Evolutionary conservation across 2,329 filamentous ascomycete genomes (phyloP).

Genomic region (Trichoderma sp.): DNA sequence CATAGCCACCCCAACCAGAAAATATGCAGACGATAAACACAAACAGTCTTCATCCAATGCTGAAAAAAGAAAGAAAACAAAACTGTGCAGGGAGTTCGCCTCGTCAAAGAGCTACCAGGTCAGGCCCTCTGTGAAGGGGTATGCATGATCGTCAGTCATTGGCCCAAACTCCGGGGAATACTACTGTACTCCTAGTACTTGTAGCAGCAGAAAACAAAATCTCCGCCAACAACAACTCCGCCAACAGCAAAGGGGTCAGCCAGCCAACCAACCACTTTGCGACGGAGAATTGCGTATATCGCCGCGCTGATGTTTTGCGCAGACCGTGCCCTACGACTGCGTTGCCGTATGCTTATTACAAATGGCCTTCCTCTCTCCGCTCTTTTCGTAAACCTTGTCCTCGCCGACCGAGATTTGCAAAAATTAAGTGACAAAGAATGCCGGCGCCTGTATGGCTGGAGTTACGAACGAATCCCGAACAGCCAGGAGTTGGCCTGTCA

Average conservation of each 20-base stretch:
- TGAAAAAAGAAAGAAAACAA: background rate
- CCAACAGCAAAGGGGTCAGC: background rate
- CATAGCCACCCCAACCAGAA: background rate
- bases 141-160: background rate
- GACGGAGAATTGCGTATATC: conserved; percentile 15
- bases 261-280: background rate
- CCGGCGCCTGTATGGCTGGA: conserved; percentile 12
- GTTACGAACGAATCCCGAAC: conserved; percentile 11
- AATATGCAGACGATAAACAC: background rate
- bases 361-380: background rate
- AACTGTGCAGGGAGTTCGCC: background rate
- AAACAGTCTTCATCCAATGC: background rate
- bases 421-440: background rate
- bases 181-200: background rate
- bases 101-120: background rate
- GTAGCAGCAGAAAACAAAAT: background rate
- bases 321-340: background rate
- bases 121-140: background rate
- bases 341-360: background rate
- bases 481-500: background rate
- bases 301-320: background rate
- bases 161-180: background rate
- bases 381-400: background rate
- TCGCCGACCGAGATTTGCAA: background rate
- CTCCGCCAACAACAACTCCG: conserved; percentile 2